These are phyloP conservation scores for Cladosporium sp. DNA, from an alignment of 2,329 filamentous ascomycete genomes.

Conservation along the genomic window DNA sequence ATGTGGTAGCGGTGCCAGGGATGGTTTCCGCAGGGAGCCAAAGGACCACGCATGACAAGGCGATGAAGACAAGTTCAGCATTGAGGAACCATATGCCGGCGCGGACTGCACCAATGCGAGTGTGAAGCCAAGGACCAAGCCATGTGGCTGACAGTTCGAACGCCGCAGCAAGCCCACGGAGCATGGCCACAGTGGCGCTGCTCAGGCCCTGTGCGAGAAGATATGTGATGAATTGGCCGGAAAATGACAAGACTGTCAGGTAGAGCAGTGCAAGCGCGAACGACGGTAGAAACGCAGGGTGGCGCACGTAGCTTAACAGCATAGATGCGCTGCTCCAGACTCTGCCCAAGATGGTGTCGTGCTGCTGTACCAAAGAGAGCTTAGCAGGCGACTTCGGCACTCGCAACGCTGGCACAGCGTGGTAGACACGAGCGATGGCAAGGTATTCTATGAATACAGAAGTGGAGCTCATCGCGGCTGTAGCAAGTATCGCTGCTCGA, in stretches of 20 bases:
- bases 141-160: conserved; percentile 64
- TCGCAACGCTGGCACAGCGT: conserved; percentile 35
- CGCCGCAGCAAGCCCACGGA: conserved; percentile 54
- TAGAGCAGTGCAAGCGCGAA: conserved; percentile 62
- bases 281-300: conserved; percentile 61
- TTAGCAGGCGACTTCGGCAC: conserved; percentile 12
- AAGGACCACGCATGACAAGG: conserved; percentile 41
- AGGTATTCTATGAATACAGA: conserved; percentile 56
- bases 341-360: not conserved
- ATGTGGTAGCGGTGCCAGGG: conserved; percentile 22
- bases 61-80: conserved; percentile 63
- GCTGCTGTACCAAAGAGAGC: not conserved
- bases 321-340: not conserved
- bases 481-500: conserved; percentile 49
- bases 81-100: conserved; percentile 69
- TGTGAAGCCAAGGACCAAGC: conserved; percentile 58
- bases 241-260: conserved; percentile 60
- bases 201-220: conserved; percentile 57
- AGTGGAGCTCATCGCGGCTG: conserved; percentile 51
- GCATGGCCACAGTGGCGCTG: conserved; percentile 53
- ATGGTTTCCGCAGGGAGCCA: conserved; percentile 27
- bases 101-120: conserved; percentile 53
- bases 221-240: conserved; percentile 66
- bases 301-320: conserved; percentile 47
- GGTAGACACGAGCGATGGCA: conserved; percentile 49